These are phyloP conservation scores for Penicillium sp. DNA, from an alignment of 2,329 filamentous ascomycete species.

Conservation along the genomic window DNA sequence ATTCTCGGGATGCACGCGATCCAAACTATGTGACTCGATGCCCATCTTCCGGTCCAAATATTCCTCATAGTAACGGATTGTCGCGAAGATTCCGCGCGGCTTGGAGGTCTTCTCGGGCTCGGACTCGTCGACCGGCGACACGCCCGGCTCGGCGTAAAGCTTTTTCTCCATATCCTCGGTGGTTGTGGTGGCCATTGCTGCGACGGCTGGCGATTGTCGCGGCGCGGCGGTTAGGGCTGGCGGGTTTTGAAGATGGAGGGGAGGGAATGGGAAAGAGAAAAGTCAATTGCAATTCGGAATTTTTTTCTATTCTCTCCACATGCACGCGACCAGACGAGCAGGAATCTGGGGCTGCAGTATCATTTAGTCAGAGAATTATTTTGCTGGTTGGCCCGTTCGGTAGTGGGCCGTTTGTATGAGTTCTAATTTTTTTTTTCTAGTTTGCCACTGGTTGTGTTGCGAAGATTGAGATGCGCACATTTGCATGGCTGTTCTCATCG, in stretches of 20 bases:
- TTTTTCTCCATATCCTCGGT: constrained; percentile 14
- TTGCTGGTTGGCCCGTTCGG: not conserved
- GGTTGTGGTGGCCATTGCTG: not conserved
- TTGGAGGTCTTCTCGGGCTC: constrained; percentile 8
- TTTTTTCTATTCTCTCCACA: not conserved
- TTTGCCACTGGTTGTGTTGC: not conserved
- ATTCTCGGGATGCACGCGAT: constrained; percentile 45
- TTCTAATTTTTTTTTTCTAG: not conserved
- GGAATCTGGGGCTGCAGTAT: constrained; percentile 4
- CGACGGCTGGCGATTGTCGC: not conserved
- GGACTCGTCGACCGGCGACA: constrained; percentile 14
- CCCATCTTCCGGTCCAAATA: constrained; percentile 51
- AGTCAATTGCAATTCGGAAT: not conserved
- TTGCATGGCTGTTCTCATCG: not conserved
- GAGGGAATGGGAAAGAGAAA: not conserved
- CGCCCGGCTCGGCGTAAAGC: constrained; percentile 13
- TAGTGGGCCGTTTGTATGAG: not conserved
- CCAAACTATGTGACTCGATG: constrained; percentile 52
- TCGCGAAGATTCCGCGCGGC: constrained; percentile 19
- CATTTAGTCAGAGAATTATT: constrained; percentile 2
- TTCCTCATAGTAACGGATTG: constrained; percentile 45
- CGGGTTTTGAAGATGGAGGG: not conserved
- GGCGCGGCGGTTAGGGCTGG: not conserved
- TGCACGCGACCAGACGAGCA: constrained; percentile 4
- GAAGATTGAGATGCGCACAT: not conserved